phyloP scores from a whole-genome alignment of 345 rosid genomes.

The Cardamine resedifolia region DNA sequence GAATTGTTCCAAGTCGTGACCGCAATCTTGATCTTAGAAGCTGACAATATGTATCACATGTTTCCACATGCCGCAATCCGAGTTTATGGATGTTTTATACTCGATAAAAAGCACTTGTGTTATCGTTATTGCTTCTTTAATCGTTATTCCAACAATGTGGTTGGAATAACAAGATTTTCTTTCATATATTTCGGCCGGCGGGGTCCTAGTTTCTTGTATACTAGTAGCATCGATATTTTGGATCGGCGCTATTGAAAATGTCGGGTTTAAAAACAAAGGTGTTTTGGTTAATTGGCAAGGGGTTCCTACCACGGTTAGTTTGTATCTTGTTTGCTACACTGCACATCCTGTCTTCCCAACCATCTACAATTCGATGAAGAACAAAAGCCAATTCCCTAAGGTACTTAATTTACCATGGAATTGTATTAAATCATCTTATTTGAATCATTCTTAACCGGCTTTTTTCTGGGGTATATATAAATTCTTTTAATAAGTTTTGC shows the following conservation, averaged over 20 bases:
- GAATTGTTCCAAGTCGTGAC: background rate
- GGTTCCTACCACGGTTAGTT: constrained; percentile 57
- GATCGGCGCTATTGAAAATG: constrained; percentile 3
- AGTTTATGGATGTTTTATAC: background rate
- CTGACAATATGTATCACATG: constrained; percentile 15
- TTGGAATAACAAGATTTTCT: constrained; percentile 10
- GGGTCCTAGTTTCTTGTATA: background rate
- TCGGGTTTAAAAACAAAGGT: constrained; percentile 3
- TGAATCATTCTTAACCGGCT: background rate
- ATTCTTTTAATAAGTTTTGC: constrained; percentile 10
- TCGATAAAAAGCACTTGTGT: background rate
- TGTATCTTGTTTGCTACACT: constrained; percentile 75
- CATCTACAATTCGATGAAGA: constrained; percentile 64
- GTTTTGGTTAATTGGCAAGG: background rate
- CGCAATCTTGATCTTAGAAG: constrained; percentile 8
- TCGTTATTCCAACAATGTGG: background rate
- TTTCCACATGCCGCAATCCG: background rate
- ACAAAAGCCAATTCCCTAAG: constrained; percentile 59
- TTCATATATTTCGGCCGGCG: background rate
- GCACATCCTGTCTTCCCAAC: constrained; percentile 85
- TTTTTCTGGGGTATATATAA: background rate
- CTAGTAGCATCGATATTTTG: background rate
- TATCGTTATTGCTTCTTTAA: background rate
- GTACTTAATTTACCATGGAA: constrained; percentile 31
- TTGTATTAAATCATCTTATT: background rate